Conservation (phyloP, 1,284 basidiomycete species). For the Trichosporon sp. region DNA sequence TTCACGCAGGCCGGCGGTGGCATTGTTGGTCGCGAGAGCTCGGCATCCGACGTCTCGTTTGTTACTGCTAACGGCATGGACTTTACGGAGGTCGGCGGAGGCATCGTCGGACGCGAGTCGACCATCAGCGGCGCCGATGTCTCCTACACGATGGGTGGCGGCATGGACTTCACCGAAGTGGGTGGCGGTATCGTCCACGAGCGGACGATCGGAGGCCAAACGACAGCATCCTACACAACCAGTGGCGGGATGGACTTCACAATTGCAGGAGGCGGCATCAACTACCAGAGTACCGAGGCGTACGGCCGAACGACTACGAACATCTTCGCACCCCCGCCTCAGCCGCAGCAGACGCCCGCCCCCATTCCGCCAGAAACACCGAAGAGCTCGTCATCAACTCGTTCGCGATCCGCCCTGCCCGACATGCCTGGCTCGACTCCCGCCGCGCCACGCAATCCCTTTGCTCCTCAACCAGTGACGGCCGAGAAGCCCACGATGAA, state of each 20-base stretch:
- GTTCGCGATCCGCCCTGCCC: background rate
- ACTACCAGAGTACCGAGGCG: constrained; percentile 21
- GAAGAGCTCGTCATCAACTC: constrained; percentile 19
- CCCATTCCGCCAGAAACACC: constrained; percentile 2
- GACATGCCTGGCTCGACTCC: background rate
- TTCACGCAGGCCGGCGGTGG: constrained; percentile 53
- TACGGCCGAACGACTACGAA: constrained; percentile 24
- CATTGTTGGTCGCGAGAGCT: constrained; percentile 28
- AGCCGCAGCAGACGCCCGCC: constrained; percentile 5
- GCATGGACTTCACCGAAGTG: constrained; percentile 52
- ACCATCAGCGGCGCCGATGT: background rate
- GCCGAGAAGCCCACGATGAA: constrained; percentile 14
- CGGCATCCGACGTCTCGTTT: background rate
- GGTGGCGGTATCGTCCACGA: constrained; percentile 44
- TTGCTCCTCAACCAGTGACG: constrained; percentile 16
- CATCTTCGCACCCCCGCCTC: constrained; percentile 24
- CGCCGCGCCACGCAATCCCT: constrained; percentile 24
- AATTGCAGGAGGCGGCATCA: constrained; percentile 20
- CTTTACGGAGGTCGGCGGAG: constrained; percentile 51
- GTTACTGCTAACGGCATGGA: constrained; percentile 39
- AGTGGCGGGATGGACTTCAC: constrained; percentile 26
- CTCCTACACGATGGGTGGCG: constrained; percentile 7
- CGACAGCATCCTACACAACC: background rate
- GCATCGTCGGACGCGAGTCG: constrained; percentile 32
- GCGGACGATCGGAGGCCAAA: background rate